phyloP scores from a whole-genome alignment of 805 yeast species.

The Lipomyces sp. region DNA sequence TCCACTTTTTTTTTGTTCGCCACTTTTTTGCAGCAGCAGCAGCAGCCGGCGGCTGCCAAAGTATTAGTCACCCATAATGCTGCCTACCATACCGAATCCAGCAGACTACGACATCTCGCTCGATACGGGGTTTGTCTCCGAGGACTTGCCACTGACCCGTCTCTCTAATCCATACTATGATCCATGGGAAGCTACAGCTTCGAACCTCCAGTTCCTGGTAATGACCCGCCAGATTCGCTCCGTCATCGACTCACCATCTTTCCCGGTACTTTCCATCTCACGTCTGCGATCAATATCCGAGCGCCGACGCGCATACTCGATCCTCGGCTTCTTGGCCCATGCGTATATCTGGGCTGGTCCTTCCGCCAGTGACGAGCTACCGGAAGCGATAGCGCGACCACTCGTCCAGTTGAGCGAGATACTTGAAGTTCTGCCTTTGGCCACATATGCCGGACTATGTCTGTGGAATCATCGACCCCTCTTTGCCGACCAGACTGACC shows the following conservation, averaged over 20 bases:
- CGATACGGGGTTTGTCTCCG: conserved; percentile 79
- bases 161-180: conserved; percentile 66
- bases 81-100: conserved; percentile 53
- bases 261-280: conserved; percentile 58
- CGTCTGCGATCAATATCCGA: conserved; percentile 55
- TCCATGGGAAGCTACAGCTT: conserved; percentile 78
- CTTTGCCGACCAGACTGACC: conserved; percentile 40
- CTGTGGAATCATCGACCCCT: conserved; percentile 71
- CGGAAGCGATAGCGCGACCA: conserved; percentile 72
- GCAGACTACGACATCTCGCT: conserved; percentile 73
- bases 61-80: conserved; percentile 12
- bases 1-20: neutral
- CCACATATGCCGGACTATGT: conserved; percentile 84
- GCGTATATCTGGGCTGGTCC: conserved; percentile 89
- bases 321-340: conserved; percentile 79
- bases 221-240: conserved; percentile 65
- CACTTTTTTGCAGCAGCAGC: neutral
- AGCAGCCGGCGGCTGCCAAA: neutral
- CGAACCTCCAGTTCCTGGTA: conserved; percentile 72
- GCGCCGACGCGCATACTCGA: conserved; percentile 77
- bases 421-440: conserved; percentile 80
- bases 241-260: conserved; percentile 55
- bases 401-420: conserved; percentile 60
- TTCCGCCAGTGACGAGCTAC: conserved; percentile 60
- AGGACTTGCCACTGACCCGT: conserved; percentile 60